A percentile compares a stretch with the other conserved stretches of the same genome.
These are phyloP conservation scores for Drechslerella dactyloides DNA, from an alignment of 2,329 filamentous ascomycete genomes.

Conservation along the genomic window DNA sequence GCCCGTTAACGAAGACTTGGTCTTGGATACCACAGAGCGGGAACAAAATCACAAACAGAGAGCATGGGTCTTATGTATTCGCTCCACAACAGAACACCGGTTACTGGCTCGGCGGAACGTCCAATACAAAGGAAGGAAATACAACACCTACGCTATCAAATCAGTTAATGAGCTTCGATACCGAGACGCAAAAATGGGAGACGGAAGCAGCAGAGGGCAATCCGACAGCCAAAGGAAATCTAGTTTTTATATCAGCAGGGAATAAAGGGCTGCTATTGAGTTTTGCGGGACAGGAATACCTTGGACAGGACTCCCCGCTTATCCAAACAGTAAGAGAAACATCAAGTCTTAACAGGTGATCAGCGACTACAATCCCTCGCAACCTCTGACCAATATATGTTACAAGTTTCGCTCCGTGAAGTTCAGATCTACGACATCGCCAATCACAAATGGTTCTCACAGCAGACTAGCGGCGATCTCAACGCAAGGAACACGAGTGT, in stretches of 20 bases:
- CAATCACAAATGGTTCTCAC: slow-evolving; percentile 11
- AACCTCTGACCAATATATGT: no score
- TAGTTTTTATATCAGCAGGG: slow-evolving; percentile 2
- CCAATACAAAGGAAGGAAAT: no score
- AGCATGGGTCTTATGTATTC: slow-evolving; percentile 12
- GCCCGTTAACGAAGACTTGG: slow-evolving; percentile 9
- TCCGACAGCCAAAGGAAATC: slow-evolving; percentile 8
- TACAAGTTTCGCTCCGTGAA: neutral
- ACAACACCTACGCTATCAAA: neutral
- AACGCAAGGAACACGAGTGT: neutral
- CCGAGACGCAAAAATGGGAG: slow-evolving; percentile 3
- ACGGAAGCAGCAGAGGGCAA: slow-evolving; percentile 7
- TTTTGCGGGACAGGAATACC: slow-evolving; percentile 18
- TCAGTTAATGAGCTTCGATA: slow-evolving; percentile 8
- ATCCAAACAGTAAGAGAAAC: neutral
- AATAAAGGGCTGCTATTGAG: slow-evolving; percentile 13
- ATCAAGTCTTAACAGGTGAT: no score
- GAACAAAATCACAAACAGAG: neutral
- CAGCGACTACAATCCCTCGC: no score
- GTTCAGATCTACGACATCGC: slow-evolving; percentile 25
- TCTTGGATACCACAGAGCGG: neutral
- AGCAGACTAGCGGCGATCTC: slow-evolving; percentile 10
- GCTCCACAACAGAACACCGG: neutral
- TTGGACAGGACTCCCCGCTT: no score
- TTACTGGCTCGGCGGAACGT: slow-evolving; percentile 17